Evolutionary conservation across 108 stramenopile genomes (phyloP), one percentile per base, ranked within the genome.

Genomic region (Nannochloropsis salina): DNA sequence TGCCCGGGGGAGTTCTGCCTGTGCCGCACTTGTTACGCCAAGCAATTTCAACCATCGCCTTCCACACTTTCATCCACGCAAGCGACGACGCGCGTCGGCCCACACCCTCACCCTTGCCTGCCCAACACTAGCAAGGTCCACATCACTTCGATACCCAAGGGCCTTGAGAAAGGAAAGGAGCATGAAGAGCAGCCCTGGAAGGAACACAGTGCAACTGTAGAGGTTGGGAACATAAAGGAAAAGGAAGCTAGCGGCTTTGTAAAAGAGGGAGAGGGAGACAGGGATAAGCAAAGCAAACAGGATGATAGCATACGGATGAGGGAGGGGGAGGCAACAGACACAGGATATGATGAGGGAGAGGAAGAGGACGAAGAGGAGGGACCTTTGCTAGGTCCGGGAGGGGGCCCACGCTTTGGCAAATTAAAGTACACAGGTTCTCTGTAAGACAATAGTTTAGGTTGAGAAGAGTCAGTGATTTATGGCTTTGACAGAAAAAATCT

Each of bases 91-190:
- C 31, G 31, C 31, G 31, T 31, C 31, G 31, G 31, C n/a, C 8
- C 61, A n/a, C 61, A 74, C 61, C 61, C 61, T 74, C 61, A 74
- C 61, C 61, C 61, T 74, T 74, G 61, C 8, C 20, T 74, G 61
- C 20, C 61, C 15, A 74, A 74, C 61, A 74, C 61, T 15, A 15
- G 6, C 20, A 74, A 15, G 61, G 15, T n/a, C 61, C 61, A 74
- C 61, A 74, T 74, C n/a, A n/a, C 61, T 74, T 74, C n/a, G 31
- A 31, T 31, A 31, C 31, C 31, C 31, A 31, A 31, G 31, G 31
- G 31, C 61, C 61, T 74, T n/a, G 61, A n/a, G 20, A 74, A 74
- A n/a, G 61, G n/a, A 4, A 74, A 74, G 61, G n/a, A 8, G 61
- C 20, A 74, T n/a, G 61, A n/a, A 6, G 5, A n/a, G 31, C 31